phyloP scores from a whole-genome alignment of 768 basidiomycete species.

The Tephrocybe sp. region DNA sequence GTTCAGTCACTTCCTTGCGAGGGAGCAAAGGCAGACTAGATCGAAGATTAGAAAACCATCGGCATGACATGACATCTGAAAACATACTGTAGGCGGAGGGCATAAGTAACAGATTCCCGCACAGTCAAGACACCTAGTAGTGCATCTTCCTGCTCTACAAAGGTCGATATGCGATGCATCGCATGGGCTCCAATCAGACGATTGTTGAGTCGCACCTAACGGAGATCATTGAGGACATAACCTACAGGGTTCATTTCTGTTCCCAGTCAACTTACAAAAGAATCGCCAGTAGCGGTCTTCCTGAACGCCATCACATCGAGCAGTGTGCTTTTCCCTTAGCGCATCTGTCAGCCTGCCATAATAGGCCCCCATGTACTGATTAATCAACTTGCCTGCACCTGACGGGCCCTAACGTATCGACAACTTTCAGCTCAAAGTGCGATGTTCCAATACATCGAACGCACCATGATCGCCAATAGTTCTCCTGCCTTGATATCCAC shows the following conservation, averaged over 20 bases:
- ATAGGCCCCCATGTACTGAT: neutral
- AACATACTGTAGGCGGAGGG: constrained; percentile 47
- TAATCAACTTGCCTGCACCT: constrained; percentile 34
- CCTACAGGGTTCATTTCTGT: neutral
- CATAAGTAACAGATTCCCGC: constrained; percentile 52
- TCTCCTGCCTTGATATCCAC: constrained; percentile 38
- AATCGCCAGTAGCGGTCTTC: constrained; percentile 29
- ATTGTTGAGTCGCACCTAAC: constrained; percentile 34
- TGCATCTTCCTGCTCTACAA: constrained; percentile 63
- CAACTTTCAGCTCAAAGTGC: neutral
- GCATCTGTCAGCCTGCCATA: neutral
- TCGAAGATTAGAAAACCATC: neutral
- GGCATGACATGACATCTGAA: neutral
- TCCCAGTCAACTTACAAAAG: constrained; percentile 24
- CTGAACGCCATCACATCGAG: constrained; percentile 46
- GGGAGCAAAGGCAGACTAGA: constrained; percentile 37
- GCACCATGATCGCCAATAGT: constrained; percentile 43
- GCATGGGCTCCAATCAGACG: constrained; percentile 19
- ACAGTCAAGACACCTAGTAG: constrained; percentile 59
- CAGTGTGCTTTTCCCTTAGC: constrained; percentile 43
- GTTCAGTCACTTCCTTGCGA: constrained; percentile 31
- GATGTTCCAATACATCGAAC: constrained; percentile 5
- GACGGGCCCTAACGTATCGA: constrained; percentile 36
- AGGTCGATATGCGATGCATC: constrained; percentile 44
- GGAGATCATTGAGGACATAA: neutral